Base-by-base conservation (phyloP, 345 rosid genomes). In the Eutrema heterophyllum region DNA sequence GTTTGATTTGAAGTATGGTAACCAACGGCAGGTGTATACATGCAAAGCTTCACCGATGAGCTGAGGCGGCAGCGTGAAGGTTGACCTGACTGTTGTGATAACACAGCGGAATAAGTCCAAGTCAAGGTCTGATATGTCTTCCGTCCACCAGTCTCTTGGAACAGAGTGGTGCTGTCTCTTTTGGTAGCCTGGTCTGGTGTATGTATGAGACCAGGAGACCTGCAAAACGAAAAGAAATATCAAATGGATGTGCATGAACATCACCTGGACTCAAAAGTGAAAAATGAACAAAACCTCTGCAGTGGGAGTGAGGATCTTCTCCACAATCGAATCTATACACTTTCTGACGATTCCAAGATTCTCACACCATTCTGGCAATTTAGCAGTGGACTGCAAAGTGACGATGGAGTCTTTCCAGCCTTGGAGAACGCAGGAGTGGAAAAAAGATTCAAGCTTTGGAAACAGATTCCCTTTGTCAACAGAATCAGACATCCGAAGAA, bases 71-170 rank as follows among this genome's bases (percentile, higher is more conserved):
- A 90, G 74, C 63, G 71, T 75, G 49, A 81, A 77, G 7, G 91
- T 84, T 59, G 98, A 86, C 83, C 87, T 84, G 24, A 87, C 78
- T 24, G 97, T 83, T 39, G 87, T 83, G 24, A 90, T 82, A 30
- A 90, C 80, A 70, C 93, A 89, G 41, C 95, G 86, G 75, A 92
- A 90, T 24, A 92, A 86, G 81, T 92, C 98, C 68, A 96, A 75
- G 55, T 96, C 96, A 21, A 96, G 96, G 75, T 90, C 94, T 5
- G 97, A 85, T 79, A 90, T 77, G 80, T 96, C 97, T 68, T 96
- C 99, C 1, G 97, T 92, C 98, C 99, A 96, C 99, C 98, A 96
- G 81, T 96, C 99, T 71, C 80, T 87, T 44, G 99, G 99, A 44
- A 80, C 93, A 16, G 89, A 80, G 48, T 76, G 89, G 11, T 80